Evolutionary conservation across 2,329 filamentous ascomycete genomes (phyloP).

Genomic region (Cordyceps javanica): DNA sequence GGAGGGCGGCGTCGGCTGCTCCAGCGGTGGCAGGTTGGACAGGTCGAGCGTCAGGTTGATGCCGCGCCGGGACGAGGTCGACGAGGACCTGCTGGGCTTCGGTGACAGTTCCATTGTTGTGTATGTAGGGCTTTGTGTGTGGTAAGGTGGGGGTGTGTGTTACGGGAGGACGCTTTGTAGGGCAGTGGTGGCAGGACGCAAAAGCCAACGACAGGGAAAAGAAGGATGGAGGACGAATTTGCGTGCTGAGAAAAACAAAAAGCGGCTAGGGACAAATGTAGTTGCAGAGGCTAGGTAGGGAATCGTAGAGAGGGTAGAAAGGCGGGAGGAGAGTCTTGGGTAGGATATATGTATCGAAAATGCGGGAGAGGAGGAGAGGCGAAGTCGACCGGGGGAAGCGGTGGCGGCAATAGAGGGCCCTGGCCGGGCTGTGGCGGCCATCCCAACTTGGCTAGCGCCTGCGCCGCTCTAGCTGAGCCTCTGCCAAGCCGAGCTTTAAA

Average conservation of each 20-base stretch:
- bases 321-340: background rate
- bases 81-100: constrained; percentile 38
- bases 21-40: constrained; percentile 62
- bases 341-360: constrained; percentile 9
- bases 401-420: background rate
- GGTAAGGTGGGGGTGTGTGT: background rate
- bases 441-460: background rate
- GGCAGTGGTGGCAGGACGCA: background rate
- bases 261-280: background rate
- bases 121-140: background rate
- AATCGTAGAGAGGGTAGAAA: background rate
- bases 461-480: constrained; percentile 11
- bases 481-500: background rate
- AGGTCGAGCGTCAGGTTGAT: constrained; percentile 65
- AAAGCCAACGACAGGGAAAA: too few species aligned
- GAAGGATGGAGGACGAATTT: too few species aligned
- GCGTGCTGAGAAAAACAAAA: background rate
- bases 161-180: too few species aligned
- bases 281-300: background rate
- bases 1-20: constrained; percentile 66
- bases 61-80: constrained; percentile 35
- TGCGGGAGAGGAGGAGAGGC: constrained; percentile 1
- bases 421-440: background rate
- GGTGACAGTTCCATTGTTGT: constrained; percentile 30
- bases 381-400: constrained; percentile 3